Evolutionary conservation across 2,329 filamentous ascomycete genomes (phyloP), one percentile per base, ranked within the genome.

Genomic region (Aspergillus eucalypticola): DNA sequence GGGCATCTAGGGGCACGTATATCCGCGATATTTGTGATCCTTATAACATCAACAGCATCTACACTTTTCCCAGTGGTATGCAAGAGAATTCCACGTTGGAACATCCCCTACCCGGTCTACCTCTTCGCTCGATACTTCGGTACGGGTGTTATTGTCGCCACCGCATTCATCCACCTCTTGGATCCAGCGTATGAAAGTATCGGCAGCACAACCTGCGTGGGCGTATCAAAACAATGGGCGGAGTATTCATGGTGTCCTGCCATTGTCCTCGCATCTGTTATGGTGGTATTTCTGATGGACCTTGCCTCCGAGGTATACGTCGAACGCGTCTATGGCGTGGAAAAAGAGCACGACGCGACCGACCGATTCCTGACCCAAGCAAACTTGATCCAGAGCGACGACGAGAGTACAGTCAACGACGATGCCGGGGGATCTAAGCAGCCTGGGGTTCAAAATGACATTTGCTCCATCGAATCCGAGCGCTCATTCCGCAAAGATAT

Each of bases 231-330:
- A 1, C 74, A 77, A 48, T 86, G 84, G 80, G 78, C 76, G 0
- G 65, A 74, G 15, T 86, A 83, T 70, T 75, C 79, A 0, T 86
- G 83, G 83, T 78, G 79, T 1, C 81, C 82, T 0, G 83, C 81
- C 19, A 81, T 85, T 49, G 80, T 80, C 2, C 69, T 86, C 39
- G 69, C 76, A 0, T 81, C 81, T 0, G 73, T 80, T 11, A 77
- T 83, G 70, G 21, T 79, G 6, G 79, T 84, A 54, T 86, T 85
- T 70, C 69, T 84, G 5, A 59, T 82, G 57, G 82, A 85, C 66
- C 79, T 83, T 49, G 72, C 71, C 15, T 81, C 81, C 3, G 82
- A 84, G 63, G 74, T 80, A 29, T 84, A 81, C 58, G 79, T 82
- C 17, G 75, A 83, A 64, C 73, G 75, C 44, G 82, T 79, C 56